phyloP scores from a whole-genome alignment of 2,329 filamentous ascomycete genomes.

The Nemania serpens region DNA sequence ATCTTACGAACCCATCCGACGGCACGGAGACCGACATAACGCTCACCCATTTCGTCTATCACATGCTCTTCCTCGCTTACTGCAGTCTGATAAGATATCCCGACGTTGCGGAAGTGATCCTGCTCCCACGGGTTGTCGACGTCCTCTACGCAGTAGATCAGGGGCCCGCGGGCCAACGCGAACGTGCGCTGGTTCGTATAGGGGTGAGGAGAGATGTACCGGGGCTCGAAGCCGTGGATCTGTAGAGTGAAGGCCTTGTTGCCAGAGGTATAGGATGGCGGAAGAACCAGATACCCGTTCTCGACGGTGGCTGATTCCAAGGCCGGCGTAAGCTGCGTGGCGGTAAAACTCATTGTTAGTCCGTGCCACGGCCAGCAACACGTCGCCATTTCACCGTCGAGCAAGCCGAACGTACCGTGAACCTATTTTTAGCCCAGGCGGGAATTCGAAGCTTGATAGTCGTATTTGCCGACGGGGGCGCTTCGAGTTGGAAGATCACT shows the following conservation, averaged over 20 bases:
- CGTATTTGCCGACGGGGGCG: slow-evolving; percentile 39
- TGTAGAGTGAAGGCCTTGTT: slow-evolving; percentile 51
- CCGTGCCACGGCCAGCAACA: slow-evolving; percentile 5
- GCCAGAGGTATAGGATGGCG: slow-evolving; percentile 45
- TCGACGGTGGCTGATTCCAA: slow-evolving; percentile 40
- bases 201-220: slow-evolving; percentile 58
- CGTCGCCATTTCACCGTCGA: background rate
- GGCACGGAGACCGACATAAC: slow-evolving; percentile 38
- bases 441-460: slow-evolving; percentile 59
- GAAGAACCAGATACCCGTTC: slow-evolving; percentile 56
- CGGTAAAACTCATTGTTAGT: background rate
- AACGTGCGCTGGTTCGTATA: slow-evolving; percentile 60
- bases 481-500: slow-evolving; percentile 51
- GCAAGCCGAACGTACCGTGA: slow-evolving; percentile 30
- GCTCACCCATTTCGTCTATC: slow-evolving; percentile 34
- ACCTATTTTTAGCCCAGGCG: slow-evolving; percentile 50
- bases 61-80: slow-evolving; percentile 31
- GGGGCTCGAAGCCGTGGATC: slow-evolving; percentile 52
- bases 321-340: slow-evolving; percentile 43
- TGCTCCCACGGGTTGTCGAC: slow-evolving; percentile 59
- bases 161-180: slow-evolving; percentile 58
- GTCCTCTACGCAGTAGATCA: slow-evolving; percentile 66
- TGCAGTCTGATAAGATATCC: slow-evolving; percentile 33
- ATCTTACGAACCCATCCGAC: slow-evolving; percentile 35
- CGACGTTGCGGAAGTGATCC: slow-evolving; percentile 58